Evolutionary conservation across 768 basidiomycete species (phyloP).

Genomic region (Pisolithus microcarpus): DNA sequence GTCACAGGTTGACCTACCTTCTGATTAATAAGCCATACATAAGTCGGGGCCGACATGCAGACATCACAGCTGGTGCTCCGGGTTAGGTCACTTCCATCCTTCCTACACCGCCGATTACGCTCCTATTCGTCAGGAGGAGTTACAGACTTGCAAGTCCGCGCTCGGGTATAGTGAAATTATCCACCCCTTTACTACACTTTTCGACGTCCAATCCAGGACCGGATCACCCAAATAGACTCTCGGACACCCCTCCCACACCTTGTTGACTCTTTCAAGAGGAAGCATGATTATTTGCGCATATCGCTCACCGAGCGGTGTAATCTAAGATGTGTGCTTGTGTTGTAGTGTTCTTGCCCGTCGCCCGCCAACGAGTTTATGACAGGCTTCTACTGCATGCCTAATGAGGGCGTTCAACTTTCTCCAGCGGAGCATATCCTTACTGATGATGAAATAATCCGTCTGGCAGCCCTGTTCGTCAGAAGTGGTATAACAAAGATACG

Average conservation of each 20-base stretch:
- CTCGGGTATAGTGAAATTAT: slow-evolving; percentile 12
- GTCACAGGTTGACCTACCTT: neutral
- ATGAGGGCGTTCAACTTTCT: slow-evolving; percentile 68
- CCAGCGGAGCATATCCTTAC: slow-evolving; percentile 64
- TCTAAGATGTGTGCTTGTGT: slow-evolving; percentile 55
- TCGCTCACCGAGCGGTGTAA: slow-evolving; percentile 85
- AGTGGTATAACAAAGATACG: slow-evolving; percentile 84
- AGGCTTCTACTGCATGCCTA: slow-evolving; percentile 94
- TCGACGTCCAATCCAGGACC: slow-evolving; percentile 34
- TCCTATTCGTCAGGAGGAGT: slow-evolving; percentile 2
- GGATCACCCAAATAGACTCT: slow-evolving; percentile 49
- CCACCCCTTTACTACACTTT: neutral
- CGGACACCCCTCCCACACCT: slow-evolving; percentile 41
- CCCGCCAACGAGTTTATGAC: neutral
- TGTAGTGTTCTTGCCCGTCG: neutral
- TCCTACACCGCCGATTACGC: neutral
- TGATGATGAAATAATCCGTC: slow-evolving; percentile 66
- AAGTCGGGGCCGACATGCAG: neutral
- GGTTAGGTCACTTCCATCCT: neutral
- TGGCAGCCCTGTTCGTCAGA: slow-evolving; percentile 70
- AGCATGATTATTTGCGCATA: slow-evolving; percentile 84
- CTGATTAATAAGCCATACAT: too few species aligned
- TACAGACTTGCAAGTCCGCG: slow-evolving; percentile 10
- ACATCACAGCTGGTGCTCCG: neutral
- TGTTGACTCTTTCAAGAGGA: slow-evolving; percentile 58